Percentiles rank a stretch among this genome's conserved stretches.
phyloP scores from a whole-genome alignment of 345 rosid species.

The Abelmoschus esculentus region DNA sequence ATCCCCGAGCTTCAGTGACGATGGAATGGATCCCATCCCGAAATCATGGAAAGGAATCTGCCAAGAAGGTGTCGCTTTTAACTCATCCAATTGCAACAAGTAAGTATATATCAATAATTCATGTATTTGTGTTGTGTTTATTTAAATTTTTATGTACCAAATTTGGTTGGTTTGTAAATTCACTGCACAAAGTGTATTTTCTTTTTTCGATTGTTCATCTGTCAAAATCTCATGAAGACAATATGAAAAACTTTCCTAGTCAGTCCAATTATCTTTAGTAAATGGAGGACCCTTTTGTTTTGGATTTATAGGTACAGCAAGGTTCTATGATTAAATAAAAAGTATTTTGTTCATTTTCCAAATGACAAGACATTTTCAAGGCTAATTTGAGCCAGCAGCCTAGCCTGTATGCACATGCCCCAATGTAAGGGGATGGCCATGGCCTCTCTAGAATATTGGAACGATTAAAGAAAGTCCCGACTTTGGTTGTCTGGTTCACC shows the following conservation, averaged over 20 bases:
- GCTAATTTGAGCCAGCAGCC: not conserved
- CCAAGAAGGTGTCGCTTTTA: slow-evolving; percentile 54
- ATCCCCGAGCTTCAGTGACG: slow-evolving; percentile 64
- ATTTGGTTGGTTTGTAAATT: not conserved
- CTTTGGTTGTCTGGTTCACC: not conserved
- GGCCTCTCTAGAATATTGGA: not conserved
- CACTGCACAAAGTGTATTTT: not conserved
- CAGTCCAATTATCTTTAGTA: not conserved
- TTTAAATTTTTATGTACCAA: not conserved
- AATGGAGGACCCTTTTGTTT: not conserved
- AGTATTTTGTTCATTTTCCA: not conserved
- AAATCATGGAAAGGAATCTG: slow-evolving; percentile 88
- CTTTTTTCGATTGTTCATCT: not conserved
- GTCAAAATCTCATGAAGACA: not conserved
- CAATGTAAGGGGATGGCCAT: too few relatives aligned
- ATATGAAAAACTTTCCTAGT: not conserved
- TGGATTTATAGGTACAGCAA: not conserved
- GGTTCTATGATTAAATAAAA: not conserved
- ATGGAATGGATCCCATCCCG: slow-evolving; percentile 74
- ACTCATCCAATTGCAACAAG: slow-evolving; percentile 76
- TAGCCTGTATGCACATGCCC: not conserved
- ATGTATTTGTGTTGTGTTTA: not conserved
- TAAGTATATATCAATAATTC: slow-evolving; percentile 14
- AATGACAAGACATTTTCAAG: too few relatives aligned
- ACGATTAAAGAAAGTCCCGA: not conserved